Conservation (phyloP, 2,329 filamentous ascomycete genomes). For the Colletotrichum brevisporum region DNA sequence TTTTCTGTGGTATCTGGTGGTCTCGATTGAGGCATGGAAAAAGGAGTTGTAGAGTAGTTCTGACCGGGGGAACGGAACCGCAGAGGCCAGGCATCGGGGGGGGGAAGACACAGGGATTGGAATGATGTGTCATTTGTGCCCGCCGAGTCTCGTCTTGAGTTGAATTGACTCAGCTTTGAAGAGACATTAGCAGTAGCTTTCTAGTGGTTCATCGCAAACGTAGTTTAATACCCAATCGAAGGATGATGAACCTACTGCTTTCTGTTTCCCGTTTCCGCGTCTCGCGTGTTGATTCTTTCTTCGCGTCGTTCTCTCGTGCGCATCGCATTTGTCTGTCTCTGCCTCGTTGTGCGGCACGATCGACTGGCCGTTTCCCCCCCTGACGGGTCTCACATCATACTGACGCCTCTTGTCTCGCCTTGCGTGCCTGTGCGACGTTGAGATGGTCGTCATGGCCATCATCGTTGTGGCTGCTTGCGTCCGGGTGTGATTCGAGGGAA, state of each 20-base stretch:
- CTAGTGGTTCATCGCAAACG: constrained; percentile 15
- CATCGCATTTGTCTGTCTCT: neutral
- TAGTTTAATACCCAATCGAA: constrained; percentile 39
- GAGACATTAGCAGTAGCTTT: constrained; percentile 29
- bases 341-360: constrained; percentile 3
- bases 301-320: neutral
- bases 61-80: too few species aligned
- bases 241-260: neutral
- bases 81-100: too few species aligned
- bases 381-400: constrained; percentile 12
- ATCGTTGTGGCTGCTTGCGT: constrained; percentile 16
- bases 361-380: constrained; percentile 1
- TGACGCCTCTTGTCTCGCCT: constrained; percentile 18
- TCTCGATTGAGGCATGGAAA: constrained; percentile 12
- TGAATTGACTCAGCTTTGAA: constrained; percentile 9
- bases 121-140: constrained; percentile 4
- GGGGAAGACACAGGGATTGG: neutral
- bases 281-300: neutral
- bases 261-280: neutral
- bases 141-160: constrained; percentile 16
- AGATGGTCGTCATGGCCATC: constrained; percentile 18
- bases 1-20: constrained; percentile 12
- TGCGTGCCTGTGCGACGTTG: constrained; percentile 22
- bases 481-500: neutral
- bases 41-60: constrained; percentile 14